These are phyloP conservation scores for Dioszegia crocea DNA, from an alignment of 768 basidiomycete genomes.

Conservation along the genomic window DNA sequence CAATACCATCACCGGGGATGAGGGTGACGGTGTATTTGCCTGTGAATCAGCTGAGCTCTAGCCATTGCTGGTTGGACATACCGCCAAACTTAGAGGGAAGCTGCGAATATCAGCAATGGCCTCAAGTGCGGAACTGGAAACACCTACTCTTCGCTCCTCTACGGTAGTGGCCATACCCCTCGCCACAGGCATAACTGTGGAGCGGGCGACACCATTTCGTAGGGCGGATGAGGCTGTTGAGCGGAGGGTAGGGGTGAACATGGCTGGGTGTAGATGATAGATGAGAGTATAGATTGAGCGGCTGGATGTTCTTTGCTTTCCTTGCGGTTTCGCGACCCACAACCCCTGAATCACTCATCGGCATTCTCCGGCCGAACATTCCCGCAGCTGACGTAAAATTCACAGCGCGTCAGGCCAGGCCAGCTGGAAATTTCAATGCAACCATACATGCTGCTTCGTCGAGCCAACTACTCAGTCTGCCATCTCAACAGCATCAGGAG, in stretches of 20 bases:
- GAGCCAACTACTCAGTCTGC: neutral
- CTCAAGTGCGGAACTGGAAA: neutral
- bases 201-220: constrained; percentile 12
- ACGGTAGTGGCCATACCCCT: constrained; percentile 11
- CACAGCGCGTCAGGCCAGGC: neutral
- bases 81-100: constrained; percentile 48
- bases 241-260: constrained; percentile 28
- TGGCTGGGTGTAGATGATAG: constrained; percentile 4
- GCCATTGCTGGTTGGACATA: constrained; percentile 6
- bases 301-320: constrained; percentile 5
- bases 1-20: constrained; percentile 97
- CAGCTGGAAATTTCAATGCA: neutral
- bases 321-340: constrained; percentile 1
- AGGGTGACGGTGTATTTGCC: constrained; percentile 65
- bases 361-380: constrained; percentile 15
- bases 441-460: constrained; percentile 3
- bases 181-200: neutral
- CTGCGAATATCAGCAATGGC: constrained; percentile 18
- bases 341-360: constrained; percentile 3
- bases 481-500: no score
- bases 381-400: constrained; percentile 8
- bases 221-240: constrained; percentile 18
- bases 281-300: neutral
- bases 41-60: constrained; percentile 1
- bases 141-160: constrained; percentile 8